Percentiles rank a stretch among this genome's conserved stretches.
These are phyloP conservation scores for Calophaca sinica DNA, from an alignment of 306 rosid genomes.

Conservation along the genomic window DNA sequence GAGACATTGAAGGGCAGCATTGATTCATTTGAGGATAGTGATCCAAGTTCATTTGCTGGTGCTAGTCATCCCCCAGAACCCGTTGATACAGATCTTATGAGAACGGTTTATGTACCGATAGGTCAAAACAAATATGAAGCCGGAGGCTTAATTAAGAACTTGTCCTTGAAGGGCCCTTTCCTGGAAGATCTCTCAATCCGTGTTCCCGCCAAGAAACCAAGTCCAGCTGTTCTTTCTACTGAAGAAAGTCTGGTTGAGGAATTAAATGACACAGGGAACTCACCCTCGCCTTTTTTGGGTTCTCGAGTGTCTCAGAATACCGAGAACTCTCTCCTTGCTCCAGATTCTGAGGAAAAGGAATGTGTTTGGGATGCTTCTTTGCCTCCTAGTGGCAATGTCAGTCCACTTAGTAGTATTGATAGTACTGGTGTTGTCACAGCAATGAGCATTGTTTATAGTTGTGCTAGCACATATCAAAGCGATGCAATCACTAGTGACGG, in stretches of 20 bases:
- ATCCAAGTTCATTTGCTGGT: conserved; percentile 81
- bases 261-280: conserved; percentile 57
- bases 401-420: conserved; percentile 96
- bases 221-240: conserved; percentile 63
- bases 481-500: conserved; percentile 85
- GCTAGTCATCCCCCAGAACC: conserved; percentile 99
- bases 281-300: conserved; percentile 65
- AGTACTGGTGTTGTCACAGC: conserved; percentile 90
- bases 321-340: conserved; percentile 67
- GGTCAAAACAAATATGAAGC: conserved; percentile 78
- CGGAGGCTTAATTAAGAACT: conserved; percentile 78
- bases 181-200: conserved; percentile 84
- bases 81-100: conserved; percentile 89
- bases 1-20: conserved; percentile 62
- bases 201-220: conserved; percentile 71
- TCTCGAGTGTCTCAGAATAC: conserved; percentile 74
- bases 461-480: conserved; percentile 87
- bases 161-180: conserved; percentile 82
- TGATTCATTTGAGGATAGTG: conserved; percentile 71
- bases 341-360: conserved; percentile 91
- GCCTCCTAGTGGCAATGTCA: conserved; percentile 99
- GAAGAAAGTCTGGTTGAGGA: conserved; percentile 73
- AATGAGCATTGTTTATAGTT: conserved; percentile 93
- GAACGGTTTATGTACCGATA: conserved; percentile 78
- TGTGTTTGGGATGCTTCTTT: conserved; percentile 99